Percentiles rank a stretch among this genome's conserved stretches.
Evolutionary conservation across 2,329 filamentous ascomycete genomes (phyloP).

Genomic region (Beauveria sp.): DNA sequence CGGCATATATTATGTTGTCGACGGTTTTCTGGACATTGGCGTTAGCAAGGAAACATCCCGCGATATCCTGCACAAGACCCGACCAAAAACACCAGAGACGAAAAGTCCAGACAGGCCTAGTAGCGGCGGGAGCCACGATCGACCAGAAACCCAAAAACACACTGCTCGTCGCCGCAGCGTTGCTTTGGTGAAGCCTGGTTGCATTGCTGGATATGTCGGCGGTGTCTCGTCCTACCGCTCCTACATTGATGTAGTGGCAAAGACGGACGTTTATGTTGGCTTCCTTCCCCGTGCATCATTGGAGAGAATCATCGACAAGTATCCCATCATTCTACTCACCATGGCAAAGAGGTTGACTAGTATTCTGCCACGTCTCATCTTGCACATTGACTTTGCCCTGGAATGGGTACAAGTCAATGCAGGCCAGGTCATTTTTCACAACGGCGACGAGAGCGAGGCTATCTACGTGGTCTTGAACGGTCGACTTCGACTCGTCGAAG

Average conservation of each 20-base stretch:
- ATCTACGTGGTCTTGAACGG: slow-evolving; percentile 98
- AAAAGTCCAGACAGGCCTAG: not conserved
- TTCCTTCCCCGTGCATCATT: slow-evolving; percentile 81
- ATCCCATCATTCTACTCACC: slow-evolving; percentile 85
- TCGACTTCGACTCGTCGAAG: slow-evolving; percentile 75
- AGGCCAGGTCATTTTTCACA: slow-evolving; percentile 88
- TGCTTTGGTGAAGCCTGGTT: slow-evolving; percentile 88
- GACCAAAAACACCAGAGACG: not conserved
- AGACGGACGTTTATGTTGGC: slow-evolving; percentile 96
- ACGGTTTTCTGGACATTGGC: slow-evolving; percentile 92
- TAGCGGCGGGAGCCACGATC: not conserved
- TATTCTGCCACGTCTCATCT: slow-evolving; percentile 77
- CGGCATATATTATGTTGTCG: slow-evolving; percentile 93
- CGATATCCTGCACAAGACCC: slow-evolving; percentile 19
- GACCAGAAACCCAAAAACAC: slow-evolving; percentile 35
- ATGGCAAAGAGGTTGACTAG: slow-evolving; percentile 93
- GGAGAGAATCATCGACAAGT: slow-evolving; percentile 85
- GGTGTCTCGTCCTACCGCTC: slow-evolving; percentile 92
- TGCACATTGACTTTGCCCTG: slow-evolving; percentile 95
- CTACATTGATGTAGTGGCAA: slow-evolving; percentile 92
- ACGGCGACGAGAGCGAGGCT: slow-evolving; percentile 91
- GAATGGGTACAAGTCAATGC: slow-evolving; percentile 98
- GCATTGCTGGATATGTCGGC: slow-evolving; percentile 87
- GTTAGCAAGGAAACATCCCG: slow-evolving; percentile 47
- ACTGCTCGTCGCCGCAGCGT: slow-evolving; percentile 57